Evolutionary conservation across 768 basidiomycete genomes (phyloP), one percentile per base, ranked within the genome.

Genomic region (Mycena leptocephala): DNA sequence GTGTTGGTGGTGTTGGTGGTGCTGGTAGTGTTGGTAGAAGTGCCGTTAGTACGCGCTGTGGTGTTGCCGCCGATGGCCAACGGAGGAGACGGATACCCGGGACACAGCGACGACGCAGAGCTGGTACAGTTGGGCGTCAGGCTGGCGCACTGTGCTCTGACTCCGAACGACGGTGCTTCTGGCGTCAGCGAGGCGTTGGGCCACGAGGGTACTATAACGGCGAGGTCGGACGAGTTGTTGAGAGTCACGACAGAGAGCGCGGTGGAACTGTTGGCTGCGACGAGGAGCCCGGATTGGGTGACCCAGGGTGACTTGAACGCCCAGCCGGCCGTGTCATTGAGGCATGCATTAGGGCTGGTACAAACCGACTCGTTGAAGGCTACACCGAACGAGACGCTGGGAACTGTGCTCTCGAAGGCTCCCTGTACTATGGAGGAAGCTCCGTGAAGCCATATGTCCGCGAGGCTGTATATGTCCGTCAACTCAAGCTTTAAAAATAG

Each of bases 361-460:
- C 76, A 77, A 13, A 70, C 61, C 14, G 76, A 77, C 14, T 65
- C 48, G 62, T 77, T 77, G 62, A 69, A 74, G 26, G 70, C 53
- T 32, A 72, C 32, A n/a, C 51, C 51, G 24, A 76, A 46, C 0
- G 71, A 33, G 55, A 28, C 6, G 41, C 26, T 41, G 5, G n/a
- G 59, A 43, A 39, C 51, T 30, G 37, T 16, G 61, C 46, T 37
- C 26, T 61, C 26, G 35, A 61, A 8, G 61, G 56, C 58, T 33
- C 37, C 62, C 24, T 61, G 48, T 11, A 75, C 74, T 3, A 78
- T n/a, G 22, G 71, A 78, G 33, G 67, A 37, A 20, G 74, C 33
- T 0, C 53, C 77, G 56, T 78, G 77, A 24, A 78, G 74, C 77
- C 77, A 76, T 16, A 76, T 72, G 71, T 78, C 77, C 22, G 67